Base-by-base conservation (phyloP, 2,329 filamentous ascomycete genomes). In the Salinomyces thailandicus region DNA sequence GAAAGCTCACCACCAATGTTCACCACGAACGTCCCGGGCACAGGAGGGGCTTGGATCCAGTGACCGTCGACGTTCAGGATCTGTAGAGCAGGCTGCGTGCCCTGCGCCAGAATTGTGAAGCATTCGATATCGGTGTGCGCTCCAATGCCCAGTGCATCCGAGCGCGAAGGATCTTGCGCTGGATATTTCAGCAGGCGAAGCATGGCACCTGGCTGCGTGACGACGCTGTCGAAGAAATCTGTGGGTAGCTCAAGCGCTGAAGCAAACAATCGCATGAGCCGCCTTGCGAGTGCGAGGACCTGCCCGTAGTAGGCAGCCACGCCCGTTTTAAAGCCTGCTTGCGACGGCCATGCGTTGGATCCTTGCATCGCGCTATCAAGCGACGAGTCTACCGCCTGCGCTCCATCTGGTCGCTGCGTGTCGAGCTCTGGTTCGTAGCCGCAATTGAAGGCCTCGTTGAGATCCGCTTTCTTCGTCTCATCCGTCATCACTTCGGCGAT, bases 401-500 rank as follows among this genome's bases (percentile, higher is more conserved):
- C n/a, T n/a, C n/a, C n/a, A n/a, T n/a, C n/a, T n/a, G n/a, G n/a
- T 18, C 31, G 33, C 18, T 31, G 18, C 9, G 44, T 41, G 35
- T 50, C 48, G 7, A 49, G 37, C 11, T 37, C 35, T n/a, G 37
- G 30, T 31, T 50, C 44, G 24, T 49, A 49, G 11, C 44, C 48
- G 18, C 46, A 50, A 27, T 49, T 50, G 42, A 50, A 50, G 5
- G 44, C 46, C 32, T 51, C 48, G 17, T 45, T 49, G 27, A 84
- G 69, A n/a, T 74, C 74, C 12, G 57, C 52, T 8, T 56, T 59
- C 50, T 80, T 72, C 9, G 57, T 62, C 18, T 76, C 58, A 34
- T 69, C 67, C 13, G 71, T 75, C 8, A 77, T 73, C 60, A 85
- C 86, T 59, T 86, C 81, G 31, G 78, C 82, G 81, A 87, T 50